Percentiles rank a stretch among this genome's conserved stretches.
phyloP scores from a whole-genome alignment of 345 rosid species.

The Brassica cretica region DNA sequence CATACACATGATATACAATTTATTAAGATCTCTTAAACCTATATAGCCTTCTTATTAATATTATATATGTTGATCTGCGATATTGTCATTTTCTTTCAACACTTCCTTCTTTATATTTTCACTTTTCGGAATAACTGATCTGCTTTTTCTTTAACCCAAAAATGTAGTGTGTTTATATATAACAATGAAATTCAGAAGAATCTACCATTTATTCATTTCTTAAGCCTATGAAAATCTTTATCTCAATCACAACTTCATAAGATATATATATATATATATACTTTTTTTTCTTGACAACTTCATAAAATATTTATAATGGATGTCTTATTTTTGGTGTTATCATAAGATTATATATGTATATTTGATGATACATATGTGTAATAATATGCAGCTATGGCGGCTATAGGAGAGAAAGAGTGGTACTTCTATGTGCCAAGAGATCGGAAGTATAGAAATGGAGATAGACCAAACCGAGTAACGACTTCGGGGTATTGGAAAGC shows the following conservation, averaged over 20 bases:
- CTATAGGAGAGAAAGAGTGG: conserved; percentile 99
- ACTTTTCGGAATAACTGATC: neutral
- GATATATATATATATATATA: neutral
- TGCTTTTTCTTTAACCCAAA: neutral
- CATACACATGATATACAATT: conserved; percentile 1
- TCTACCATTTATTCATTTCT: neutral
- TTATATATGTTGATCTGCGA: neutral
- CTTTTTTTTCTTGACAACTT: neutral
- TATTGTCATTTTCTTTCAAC: neutral
- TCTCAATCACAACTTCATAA: neutral
- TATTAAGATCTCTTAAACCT: neutral
- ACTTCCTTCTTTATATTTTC: neutral
- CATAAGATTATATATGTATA: conserved; percentile 1
- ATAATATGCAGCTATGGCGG: conserved; percentile 70
- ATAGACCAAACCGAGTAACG: conserved; percentile 92
- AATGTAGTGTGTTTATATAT: neutral
- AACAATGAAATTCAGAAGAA: neutral
- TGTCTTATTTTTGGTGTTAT: neutral
- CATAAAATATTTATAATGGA: neutral
- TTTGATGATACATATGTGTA: conserved; percentile 10
- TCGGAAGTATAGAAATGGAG: conserved; percentile 91
- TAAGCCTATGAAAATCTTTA: neutral
- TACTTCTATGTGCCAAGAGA: conserved; percentile 97
- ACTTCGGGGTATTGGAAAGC: conserved; percentile 99
- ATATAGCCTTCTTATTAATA: neutral